These are phyloP conservation scores for Nemania bipapillata DNA, from an alignment of 2,329 filamentous ascomycete species.

Conservation along the genomic window DNA sequence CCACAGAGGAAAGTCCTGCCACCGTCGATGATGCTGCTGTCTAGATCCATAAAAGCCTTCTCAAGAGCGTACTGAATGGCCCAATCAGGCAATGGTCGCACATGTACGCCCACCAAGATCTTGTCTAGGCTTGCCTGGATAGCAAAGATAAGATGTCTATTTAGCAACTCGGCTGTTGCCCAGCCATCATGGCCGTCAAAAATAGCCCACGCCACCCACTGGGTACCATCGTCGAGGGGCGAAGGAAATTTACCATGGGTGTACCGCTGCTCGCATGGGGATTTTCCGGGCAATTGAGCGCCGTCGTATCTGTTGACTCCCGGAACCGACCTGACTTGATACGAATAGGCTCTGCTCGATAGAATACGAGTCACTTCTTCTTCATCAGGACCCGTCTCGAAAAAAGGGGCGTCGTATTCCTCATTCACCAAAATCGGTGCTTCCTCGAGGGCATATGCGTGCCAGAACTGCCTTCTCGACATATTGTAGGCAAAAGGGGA, in stretches of 20 bases:
- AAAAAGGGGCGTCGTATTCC: not conserved
- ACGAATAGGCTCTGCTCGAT: not conserved
- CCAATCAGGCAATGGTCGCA: not conserved
- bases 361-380: constrained; percentile 1
- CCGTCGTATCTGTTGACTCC: constrained; percentile 1
- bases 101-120: no score
- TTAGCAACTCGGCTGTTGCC: not conserved
- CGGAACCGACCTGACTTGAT: not conserved
- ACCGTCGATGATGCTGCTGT: not conserved
- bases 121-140: not conserved
- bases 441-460: no score
- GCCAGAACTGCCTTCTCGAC: no score
- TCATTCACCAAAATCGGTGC: not conserved
- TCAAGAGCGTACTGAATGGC: not conserved
- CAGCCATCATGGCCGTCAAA: constrained; percentile 1
- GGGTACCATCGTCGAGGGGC: not conserved
- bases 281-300: not conserved
- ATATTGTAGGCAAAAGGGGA: no score
- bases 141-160: not conserved
- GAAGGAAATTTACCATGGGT: constrained; percentile 7
- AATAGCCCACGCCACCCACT: constrained; percentile 15
- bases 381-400: not conserved
- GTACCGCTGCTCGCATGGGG: constrained; percentile 1
- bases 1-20: not conserved
- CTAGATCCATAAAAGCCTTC: not conserved